Base-by-base conservation (phyloP, 768 basidiomycete genomes). In the Pholiota microspora region DNA sequence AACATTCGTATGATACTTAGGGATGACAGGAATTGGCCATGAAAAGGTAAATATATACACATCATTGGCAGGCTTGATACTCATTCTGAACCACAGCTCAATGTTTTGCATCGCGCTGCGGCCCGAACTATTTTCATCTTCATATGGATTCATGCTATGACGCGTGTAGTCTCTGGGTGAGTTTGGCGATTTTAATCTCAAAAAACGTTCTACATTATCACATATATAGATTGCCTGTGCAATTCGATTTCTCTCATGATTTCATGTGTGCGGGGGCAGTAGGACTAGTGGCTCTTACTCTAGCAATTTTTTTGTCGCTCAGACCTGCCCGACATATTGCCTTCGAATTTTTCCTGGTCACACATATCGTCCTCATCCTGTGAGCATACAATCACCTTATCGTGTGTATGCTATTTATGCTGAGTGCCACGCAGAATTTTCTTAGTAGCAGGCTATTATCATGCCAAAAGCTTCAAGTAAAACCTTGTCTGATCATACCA, bases 11-110 rank as follows among this genome's bases (percentile, higher is more conserved):
- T 4, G n/a, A 34, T 44, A 21, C 40, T 15, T 49, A 81, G 80
- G 71, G 62, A 47, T 82, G 45, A 83, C 80, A 9, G 82, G 83
- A 3, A 66, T 84, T 31, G 67, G 77, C 7, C 81, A 83, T 54
- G 83, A 84, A 62, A 79, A 76, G 68, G 75, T 74, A 49, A 13
- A 55, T 29, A n/a, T 4, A 36, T 40, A 7, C 23, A 35, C 44
- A 4, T 21, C 24, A 35, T 36, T 24, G n/a, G 12, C 16, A 6
- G 51, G 35, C 23, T 18, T n/a, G 46, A 32, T 46, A 53, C 36
- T 32, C 44, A 15, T 38, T 28, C 42, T 15, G 34, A 12, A 54
- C 15, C 29, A n/a, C 35, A 78, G 76, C 64, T 80, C 21, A 77
- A 77, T 34, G 65, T 77, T 21, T 67, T 80, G 49, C 77, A 79